Evolutionary conservation across 768 basidiomycete species (phyloP).

Genomic region (Wakefieldia striispora): DNA sequence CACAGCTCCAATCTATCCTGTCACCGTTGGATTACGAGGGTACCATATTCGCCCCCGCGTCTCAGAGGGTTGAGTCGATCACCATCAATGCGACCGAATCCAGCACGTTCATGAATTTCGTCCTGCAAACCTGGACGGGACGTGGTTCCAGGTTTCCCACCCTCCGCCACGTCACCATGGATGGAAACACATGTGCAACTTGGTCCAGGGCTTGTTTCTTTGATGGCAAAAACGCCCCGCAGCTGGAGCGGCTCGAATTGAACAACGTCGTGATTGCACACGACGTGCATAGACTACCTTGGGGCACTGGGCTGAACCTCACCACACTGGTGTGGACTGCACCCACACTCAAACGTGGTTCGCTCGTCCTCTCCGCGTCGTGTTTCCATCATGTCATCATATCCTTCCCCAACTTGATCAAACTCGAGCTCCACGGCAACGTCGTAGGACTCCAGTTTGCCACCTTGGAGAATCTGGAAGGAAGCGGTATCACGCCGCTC

Average conservation of each 20-base stretch:
- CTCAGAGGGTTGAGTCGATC: too few relatives aligned
- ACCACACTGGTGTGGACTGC: constrained; percentile 26
- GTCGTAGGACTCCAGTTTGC: constrained; percentile 10
- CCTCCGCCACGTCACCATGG: constrained; percentile 8
- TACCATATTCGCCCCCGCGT: too few relatives aligned
- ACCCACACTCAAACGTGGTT: constrained; percentile 1
- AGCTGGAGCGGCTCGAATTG: constrained; percentile 14
- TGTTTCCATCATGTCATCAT: constrained; percentile 18
- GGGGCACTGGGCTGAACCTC: constrained; percentile 12
- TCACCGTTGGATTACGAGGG: too few relatives aligned
- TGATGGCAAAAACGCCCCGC: constrained; percentile 13
- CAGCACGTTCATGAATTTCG: too few relatives aligned
- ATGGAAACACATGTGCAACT: constrained; percentile 14
- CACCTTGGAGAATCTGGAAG: constrained; percentile 3
- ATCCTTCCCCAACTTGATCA: constrained; percentile 19
- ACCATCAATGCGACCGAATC: too few relatives aligned
- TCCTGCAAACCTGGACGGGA: constrained; percentile 18
- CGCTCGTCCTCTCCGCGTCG: constrained; percentile 13
- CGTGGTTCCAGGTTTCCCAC: constrained; percentile 10
- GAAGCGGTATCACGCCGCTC: constrained; percentile 5
- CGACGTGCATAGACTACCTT: constrained; percentile 4
- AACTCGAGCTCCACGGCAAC: constrained; percentile 18
- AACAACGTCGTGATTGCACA: constrained; percentile 17
- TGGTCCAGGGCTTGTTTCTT: constrained; percentile 23
- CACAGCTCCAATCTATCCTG: too few relatives aligned